These are phyloP conservation scores for Penicillium sp. DNA, from an alignment of 2,329 filamentous ascomycete genomes.

Conservation along the genomic window DNA sequence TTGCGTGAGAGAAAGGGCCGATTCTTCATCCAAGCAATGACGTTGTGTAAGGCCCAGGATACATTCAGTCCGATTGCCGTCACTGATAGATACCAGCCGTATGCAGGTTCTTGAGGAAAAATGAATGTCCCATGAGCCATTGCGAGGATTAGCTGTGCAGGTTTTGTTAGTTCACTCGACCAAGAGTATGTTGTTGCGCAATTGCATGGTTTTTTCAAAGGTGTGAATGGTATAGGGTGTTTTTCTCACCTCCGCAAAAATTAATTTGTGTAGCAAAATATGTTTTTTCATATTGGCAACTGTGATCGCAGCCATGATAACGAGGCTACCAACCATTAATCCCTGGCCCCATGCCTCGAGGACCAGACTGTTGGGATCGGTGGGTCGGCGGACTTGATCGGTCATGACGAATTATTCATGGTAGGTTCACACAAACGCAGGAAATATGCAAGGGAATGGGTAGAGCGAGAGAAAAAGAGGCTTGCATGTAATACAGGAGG, in stretches of 20 bases:
- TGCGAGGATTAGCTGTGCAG: conserved; percentile 56
- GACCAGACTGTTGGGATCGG: conserved; percentile 36
- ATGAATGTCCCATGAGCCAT: conserved; percentile 64
- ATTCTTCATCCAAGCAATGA: conserved; percentile 71
- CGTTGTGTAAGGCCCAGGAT: conserved; percentile 68
- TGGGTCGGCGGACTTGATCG: neutral
- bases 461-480: too few relatives aligned
- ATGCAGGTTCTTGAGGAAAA: conserved; percentile 59
- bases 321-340: conserved; percentile 53
- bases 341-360: conserved; percentile 56
- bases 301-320: conserved; percentile 56
- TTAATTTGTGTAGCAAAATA: conserved; percentile 56
- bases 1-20: conserved; percentile 60
- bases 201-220: neutral
- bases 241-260: conserved; percentile 51
- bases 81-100: conserved; percentile 67
- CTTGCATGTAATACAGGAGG: neutral
- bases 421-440: neutral
- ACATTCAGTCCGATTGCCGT: conserved; percentile 65
- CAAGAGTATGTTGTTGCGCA: neutral
- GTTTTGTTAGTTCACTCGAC: neutral
- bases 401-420: neutral
- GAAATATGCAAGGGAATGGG: too few relatives aligned
- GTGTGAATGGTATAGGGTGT: neutral
- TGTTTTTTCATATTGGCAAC: conserved; percentile 55